A percentile compares a stretch with the other conserved stretches of the same genome.
Evolutionary conservation across 148 eudicot species (phyloP).

Genomic region (Spergularia bocconei): DNA sequence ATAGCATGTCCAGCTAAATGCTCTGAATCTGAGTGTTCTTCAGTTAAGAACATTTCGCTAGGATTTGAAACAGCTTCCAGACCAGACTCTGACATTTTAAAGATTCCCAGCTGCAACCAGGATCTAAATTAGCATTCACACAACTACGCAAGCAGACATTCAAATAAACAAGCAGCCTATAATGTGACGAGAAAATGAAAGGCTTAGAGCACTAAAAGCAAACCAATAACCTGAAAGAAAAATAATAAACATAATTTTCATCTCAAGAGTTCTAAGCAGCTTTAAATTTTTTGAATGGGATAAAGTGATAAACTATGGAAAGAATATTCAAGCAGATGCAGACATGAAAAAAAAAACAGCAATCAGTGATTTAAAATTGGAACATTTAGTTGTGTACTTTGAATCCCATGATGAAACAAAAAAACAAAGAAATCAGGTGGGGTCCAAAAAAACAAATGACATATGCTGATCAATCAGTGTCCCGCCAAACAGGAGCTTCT

Average conservation of each 20-base stretch:
- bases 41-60: conserved; percentile 78
- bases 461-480: too few relatives aligned
- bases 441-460: not conserved
- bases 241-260: not conserved
- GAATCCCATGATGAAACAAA: not conserved
- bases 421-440: not conserved
- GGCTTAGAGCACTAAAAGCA: not conserved
- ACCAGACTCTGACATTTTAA: conserved; percentile 82
- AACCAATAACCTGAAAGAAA: not conserved
- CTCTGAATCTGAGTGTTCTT: conserved; percentile 73
- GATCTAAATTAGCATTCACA: not conserved
- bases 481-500: too few relatives aligned
- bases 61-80: conserved; percentile 77
- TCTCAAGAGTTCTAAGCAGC: not conserved
- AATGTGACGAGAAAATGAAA: not conserved
- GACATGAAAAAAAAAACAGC: not conserved
- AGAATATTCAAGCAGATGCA: too few relatives aligned
- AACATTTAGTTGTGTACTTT: not conserved
- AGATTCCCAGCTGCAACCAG: conserved; percentile 76
- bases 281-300: not conserved
- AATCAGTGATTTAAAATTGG: conserved; percentile 7
- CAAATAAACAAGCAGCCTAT: conserved; percentile 5
- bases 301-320: not conserved
- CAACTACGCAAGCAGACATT: not conserved
- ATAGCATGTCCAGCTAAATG: conserved; percentile 84